Base-by-base conservation (phyloP, 176 grass and related monocot genomes). In the Ensete ventricosum region DNA sequence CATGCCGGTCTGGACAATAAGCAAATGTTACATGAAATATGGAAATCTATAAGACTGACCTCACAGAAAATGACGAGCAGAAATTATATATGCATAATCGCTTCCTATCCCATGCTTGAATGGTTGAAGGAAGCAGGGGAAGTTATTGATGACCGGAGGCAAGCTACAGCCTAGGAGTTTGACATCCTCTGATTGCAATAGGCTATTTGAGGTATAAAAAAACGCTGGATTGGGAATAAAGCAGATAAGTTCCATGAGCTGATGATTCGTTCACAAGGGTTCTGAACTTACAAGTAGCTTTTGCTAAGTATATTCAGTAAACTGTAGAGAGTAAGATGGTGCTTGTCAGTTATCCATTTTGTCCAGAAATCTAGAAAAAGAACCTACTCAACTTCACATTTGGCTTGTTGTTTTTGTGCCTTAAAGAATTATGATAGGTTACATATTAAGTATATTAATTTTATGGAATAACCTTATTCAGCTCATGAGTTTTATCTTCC, bases 101-200 rank as follows among this genome's bases (percentile, higher is more conserved):
- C 90, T 9, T 87, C 94, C 34, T 83, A 85, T 78, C 77, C 93
- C 23, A 78, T 82, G 74, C 79, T 69, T 1, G 90, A 75, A 26
- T 71, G 73, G 4, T 75, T 88, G 52, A 88, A 91, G 79, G 88
- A 88, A 62, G 85, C 63, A 0, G 80, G 53, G 14, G 85, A 97
- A 43, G 71, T 91, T 14, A 62, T 97, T 3, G 84, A 93, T 62
- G 77, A 93, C 59, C 93, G 94, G 94, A 87, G 85, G 73, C 76
- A 81, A 2, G 88, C 85, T 0, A 98, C 87, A 48, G 76, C 73
- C 16, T 84, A 81, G 0, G 88, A 98, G 49, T 98, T 93, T 19
- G 84, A 98, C 78, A 81, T 93, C 59, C 34, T 86, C 79, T 0
- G 75, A 82, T 14, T 84, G 85, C 78, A 84, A 85, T 74, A 85